Evolutionary conservation across 805 yeast species (phyloP).

Genomic region (Ogataea philodendri): DNA sequence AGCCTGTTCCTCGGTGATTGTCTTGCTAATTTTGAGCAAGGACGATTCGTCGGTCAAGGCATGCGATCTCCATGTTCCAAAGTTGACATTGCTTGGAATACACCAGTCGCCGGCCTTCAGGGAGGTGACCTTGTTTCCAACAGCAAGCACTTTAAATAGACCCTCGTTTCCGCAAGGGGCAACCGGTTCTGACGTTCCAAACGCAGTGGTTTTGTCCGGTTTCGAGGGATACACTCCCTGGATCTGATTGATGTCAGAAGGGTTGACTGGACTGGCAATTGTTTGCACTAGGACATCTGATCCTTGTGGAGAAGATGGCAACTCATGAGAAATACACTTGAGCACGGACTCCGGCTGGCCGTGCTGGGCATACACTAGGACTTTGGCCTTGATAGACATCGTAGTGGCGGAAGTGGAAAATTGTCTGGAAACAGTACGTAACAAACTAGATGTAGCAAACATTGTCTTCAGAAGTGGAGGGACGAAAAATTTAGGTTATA

Average conservation of each 20-base stretch:
- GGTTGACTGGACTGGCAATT: slow-evolving; percentile 83
- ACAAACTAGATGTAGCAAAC: too few relatives aligned
- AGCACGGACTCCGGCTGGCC: slow-evolving; percentile 65
- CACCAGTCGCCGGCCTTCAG: slow-evolving; percentile 81
- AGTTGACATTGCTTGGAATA: slow-evolving; percentile 70
- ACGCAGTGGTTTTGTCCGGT: slow-evolving; percentile 56
- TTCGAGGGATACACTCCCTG: slow-evolving; percentile 84
- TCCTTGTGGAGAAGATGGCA: slow-evolving; percentile 42
- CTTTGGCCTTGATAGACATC: slow-evolving; percentile 41
- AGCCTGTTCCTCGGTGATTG: slow-evolving; percentile 57
- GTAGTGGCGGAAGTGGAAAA: slow-evolving; percentile 9
- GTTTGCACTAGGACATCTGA: slow-evolving; percentile 60
- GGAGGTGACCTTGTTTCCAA: slow-evolving; percentile 50
- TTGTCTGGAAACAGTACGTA: slow-evolving; percentile 6
- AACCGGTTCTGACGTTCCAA: slow-evolving; percentile 57
- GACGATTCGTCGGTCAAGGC: slow-evolving; percentile 52
- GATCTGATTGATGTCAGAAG: slow-evolving; percentile 83
- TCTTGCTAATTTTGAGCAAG: slow-evolving; percentile 58
- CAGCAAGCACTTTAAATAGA: slow-evolving; percentile 74
- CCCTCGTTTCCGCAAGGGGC: slow-evolving; percentile 97
- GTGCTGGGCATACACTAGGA: slow-evolving; percentile 64
- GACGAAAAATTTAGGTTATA: too few relatives aligned
- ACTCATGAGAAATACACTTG: slow-evolving; percentile 48
- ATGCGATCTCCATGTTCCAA: slow-evolving; percentile 94
- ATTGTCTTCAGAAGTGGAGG: too few relatives aligned